phyloP scores from a whole-genome alignment of 1,139 yeast genomes.

The Candida tetrigidarum region DNA sequence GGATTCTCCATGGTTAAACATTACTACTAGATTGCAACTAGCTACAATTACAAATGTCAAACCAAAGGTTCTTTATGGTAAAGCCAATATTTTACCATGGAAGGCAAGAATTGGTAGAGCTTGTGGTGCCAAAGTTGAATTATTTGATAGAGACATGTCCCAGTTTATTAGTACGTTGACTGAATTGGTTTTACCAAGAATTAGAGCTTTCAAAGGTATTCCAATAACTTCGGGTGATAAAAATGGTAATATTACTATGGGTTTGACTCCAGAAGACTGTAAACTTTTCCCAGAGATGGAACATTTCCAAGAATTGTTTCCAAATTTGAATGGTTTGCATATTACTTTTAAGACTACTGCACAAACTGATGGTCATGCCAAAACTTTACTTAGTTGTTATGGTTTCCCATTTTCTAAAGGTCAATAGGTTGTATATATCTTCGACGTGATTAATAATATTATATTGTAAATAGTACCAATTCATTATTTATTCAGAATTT shows the following conservation, averaged over 20 bases:
- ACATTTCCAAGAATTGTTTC: conserved; percentile 88
- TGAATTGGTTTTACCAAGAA: conserved; percentile 91
- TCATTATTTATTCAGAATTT: too few relatives aligned
- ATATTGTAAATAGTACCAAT: conserved; percentile 8
- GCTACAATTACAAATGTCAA: conserved; percentile 94
- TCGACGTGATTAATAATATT: neutral
- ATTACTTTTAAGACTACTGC: conserved; percentile 88
- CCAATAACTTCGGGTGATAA: conserved; percentile 79
- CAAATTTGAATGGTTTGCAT: conserved; percentile 84
- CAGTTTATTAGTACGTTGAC: conserved; percentile 87
- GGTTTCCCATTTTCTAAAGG: conserved; percentile 71
- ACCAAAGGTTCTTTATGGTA: conserved; percentile 74
- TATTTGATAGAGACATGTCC: conserved; percentile 81
- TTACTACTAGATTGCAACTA: conserved; percentile 78
- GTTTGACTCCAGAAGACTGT: conserved; percentile 77
- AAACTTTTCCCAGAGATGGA: conserved; percentile 93
- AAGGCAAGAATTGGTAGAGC: conserved; percentile 84
- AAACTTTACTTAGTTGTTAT: conserved; percentile 77
- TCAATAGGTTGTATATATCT: conserved; percentile 8
- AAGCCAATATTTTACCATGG: conserved; percentile 85
- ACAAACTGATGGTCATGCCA: conserved; percentile 90
- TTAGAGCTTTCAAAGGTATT: conserved; percentile 86
- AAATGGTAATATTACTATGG: conserved; percentile 85
- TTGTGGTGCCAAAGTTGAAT: conserved; percentile 87
- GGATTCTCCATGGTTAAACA: conserved; percentile 72